Evolutionary conservation across 106 monocot species (phyloP), one percentile per base, ranked within the genome.

Genomic region (Dioscorea dumetorum): DNA sequence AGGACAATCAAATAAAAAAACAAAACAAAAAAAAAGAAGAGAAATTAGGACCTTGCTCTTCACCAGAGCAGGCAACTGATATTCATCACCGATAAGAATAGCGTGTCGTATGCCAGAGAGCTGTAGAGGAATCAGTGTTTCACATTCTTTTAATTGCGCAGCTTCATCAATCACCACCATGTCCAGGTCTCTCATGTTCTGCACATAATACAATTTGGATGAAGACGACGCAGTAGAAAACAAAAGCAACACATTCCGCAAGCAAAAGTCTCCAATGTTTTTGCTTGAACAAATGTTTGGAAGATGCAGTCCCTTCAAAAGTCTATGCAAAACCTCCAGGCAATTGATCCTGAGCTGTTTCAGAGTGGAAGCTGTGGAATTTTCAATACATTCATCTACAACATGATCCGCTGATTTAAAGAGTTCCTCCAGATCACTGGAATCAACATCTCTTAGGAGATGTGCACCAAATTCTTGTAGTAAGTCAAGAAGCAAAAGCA

Each of bases 101-200:
- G 68, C 82, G 63, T 80, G 81, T 48, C 49, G 50, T 63, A 87
- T 53, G 9, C 79, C 73, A 22, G 11, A 1, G 28, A 87, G 64
- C 22, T 79, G 76, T n/a, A 91, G 49, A 10, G 87, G 87, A 28
- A 84, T 91, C 8, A 79, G 35, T 23, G 83, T 72, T 67, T 93
- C 93, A 65, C 89, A 93, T 69, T 93, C 90, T 67, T 79, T 90
- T 33, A 86, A 33, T 50, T 91, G 90, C 0, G 85, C 78, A 21
- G 87, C 90, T 61, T 91, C 90, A 68, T 91, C 90, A 63, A 91
- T 77, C 20, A 87, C 61, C 18, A 91, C 31, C 21, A 81, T 22
- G 22, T 87, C 76, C 22, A 91, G 49, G 10, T 80, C 52, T 33
- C 53, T 15, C 49, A 16, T 51, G 3, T 24, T 62, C 22, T 70